Evolutionary conservation across 2,329 filamentous ascomycete species (phyloP).

Genomic region (Piedraia hortae): DNA sequence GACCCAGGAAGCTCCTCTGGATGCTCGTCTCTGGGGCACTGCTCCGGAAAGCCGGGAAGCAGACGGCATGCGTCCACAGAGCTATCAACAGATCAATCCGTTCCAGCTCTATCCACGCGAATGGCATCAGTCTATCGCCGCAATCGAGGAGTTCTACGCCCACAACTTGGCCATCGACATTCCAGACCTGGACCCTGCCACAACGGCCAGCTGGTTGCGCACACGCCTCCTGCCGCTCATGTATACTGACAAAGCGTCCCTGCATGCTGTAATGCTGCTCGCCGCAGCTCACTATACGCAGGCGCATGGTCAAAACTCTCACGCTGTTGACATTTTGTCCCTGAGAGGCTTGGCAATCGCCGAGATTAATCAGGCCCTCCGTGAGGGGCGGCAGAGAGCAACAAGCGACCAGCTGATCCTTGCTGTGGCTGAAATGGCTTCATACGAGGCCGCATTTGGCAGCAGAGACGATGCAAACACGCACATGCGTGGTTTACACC

Average conservation of each 20-base stretch:
- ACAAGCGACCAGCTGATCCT: conserved; percentile 19
- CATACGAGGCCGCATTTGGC: conserved; percentile 25
- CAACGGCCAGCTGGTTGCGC: conserved; percentile 13
- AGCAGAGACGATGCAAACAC: conserved; percentile 16
- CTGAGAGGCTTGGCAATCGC: conserved; percentile 19
- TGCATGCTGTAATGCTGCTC: conserved; percentile 17
- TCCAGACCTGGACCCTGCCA: conserved; percentile 15
- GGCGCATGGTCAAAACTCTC: conserved; percentile 8
- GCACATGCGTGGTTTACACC: conserved; percentile 21
- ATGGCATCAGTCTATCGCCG: conserved; percentile 13
- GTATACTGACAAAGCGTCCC: conserved; percentile 15
- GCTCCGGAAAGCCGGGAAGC: too few relatives aligned
- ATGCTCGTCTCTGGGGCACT: too few relatives aligned
- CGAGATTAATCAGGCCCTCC: conserved; percentile 17
- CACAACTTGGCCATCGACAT: conserved; percentile 16
- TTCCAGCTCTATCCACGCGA: conserved; percentile 13
- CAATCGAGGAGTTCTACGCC: conserved; percentile 9
- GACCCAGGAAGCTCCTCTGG: too few relatives aligned
- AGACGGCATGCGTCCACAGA: conserved; percentile 6
- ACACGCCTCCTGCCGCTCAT: conserved; percentile 17
- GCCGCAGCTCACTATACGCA: conserved; percentile 17
- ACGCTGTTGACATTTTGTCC: conserved; percentile 14
- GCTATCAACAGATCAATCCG: conserved; percentile 7
- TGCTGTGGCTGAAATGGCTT: conserved; percentile 24
- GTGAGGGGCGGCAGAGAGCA: conserved; percentile 7